Percentiles rank a stretch among this genome's conserved stretches.
Evolutionary conservation across 2,329 filamentous ascomycete species (phyloP).

Genomic region (Nannizziopsis barbatae): DNA sequence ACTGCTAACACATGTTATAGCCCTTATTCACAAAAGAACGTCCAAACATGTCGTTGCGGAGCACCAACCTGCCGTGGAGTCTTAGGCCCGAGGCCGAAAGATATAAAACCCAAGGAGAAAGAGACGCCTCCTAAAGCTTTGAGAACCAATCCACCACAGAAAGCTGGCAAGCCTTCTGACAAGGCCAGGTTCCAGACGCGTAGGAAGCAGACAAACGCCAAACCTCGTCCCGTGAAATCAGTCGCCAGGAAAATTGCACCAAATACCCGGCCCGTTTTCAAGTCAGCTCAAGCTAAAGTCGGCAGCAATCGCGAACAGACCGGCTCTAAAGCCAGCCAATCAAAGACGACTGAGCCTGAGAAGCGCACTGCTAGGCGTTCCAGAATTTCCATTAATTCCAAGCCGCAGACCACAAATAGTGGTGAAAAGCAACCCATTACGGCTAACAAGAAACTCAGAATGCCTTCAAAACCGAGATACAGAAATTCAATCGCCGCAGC

Average conservation of each 20-base stretch:
- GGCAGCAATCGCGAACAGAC: neutral
- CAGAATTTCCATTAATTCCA: neutral
- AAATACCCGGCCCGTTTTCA: slow-evolving; percentile 12
- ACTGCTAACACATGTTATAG: slow-evolving; percentile 22
- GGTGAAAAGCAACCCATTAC: neutral
- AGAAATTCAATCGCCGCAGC: slow-evolving; percentile 13
- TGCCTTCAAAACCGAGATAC: slow-evolving; percentile 10
- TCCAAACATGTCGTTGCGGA: slow-evolving; percentile 54
- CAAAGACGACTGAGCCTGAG: neutral
- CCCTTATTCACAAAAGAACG: slow-evolving; percentile 50
- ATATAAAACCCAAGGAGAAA: slow-evolving; percentile 27
- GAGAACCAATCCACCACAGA: slow-evolving; percentile 26
- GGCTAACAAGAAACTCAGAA: slow-evolving; percentile 2
- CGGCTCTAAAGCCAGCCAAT: neutral
- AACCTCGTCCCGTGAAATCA: slow-evolving; percentile 23
- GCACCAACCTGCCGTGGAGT: slow-evolving; percentile 50
- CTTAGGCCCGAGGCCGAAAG: slow-evolving; percentile 46
- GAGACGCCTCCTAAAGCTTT: slow-evolving; percentile 13
- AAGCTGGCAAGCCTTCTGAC: slow-evolving; percentile 21
- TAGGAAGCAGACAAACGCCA: slow-evolving; percentile 20
- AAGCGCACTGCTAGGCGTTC: slow-evolving; percentile 1
- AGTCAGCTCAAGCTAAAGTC: neutral
- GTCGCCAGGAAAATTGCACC: slow-evolving; percentile 25
- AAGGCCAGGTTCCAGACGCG: slow-evolving; percentile 22
- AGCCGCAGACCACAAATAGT: neutral